A percentile compares a stretch with the other conserved stretches of the same genome.
Conservation (phyloP, 139 green algal genomes). For the Asterochloris erici region DNA sequence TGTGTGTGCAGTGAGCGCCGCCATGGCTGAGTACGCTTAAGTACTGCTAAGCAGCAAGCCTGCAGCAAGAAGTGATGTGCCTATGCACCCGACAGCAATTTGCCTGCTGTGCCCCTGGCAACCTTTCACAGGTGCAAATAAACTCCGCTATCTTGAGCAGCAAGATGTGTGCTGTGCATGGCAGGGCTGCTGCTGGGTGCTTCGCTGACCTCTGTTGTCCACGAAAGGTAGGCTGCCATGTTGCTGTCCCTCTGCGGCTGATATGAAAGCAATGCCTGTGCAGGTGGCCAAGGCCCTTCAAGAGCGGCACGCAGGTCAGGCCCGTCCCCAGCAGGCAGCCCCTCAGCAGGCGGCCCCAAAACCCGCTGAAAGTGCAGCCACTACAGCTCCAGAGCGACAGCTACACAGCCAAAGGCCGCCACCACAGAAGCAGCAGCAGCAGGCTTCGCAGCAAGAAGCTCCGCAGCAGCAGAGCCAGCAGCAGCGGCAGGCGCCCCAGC, state of each 20-base stretch:
- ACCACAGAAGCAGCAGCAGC: conserved; percentile 6
- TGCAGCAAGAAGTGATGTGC: too few relatives aligned
- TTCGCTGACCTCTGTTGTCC: too few relatives aligned
- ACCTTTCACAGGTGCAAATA: too few relatives aligned
- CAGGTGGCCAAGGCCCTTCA: neutral
- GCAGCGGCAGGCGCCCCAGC: conserved; percentile 13
- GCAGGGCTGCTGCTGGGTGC: too few relatives aligned
- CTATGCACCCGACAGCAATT: neutral
- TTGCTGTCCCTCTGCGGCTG: too few relatives aligned
- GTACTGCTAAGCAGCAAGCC: neutral
- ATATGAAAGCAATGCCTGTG: neutral
- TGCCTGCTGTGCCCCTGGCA: neutral
- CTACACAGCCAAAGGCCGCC: neutral
- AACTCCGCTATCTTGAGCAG: too few relatives aligned
- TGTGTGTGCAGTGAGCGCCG: neutral
- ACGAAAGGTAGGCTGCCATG: too few relatives aligned
- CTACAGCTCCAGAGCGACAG: neutral
- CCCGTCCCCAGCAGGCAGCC: neutral
- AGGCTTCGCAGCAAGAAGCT: neutral
- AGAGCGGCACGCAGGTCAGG: neutral
- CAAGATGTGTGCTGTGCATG: too few relatives aligned
- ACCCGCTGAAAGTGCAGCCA: neutral
- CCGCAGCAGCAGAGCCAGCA: conserved; percentile 26
- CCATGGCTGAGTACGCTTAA: neutral
- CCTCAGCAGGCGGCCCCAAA: neutral